Evolutionary conservation across 139 green algal genomes (phyloP).

Genomic region (Chlamydomonas urium): DNA sequence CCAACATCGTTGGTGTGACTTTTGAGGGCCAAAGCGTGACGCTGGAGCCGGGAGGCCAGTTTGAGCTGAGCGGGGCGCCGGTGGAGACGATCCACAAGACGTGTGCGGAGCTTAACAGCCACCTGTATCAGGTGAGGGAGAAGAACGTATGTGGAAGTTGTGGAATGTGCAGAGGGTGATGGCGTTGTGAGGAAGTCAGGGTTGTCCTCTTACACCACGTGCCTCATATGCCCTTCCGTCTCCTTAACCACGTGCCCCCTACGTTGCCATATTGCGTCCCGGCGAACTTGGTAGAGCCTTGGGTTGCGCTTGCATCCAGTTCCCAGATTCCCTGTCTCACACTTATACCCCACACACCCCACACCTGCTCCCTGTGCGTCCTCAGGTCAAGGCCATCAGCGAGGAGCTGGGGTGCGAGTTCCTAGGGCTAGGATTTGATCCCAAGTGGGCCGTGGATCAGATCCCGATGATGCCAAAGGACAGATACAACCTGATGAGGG

Average conservation of each 20-base stretch:
- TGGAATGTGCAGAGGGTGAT: too few species aligned
- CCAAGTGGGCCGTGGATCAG: slow-evolving; percentile 79
- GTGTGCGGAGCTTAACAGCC: slow-evolving; percentile 90
- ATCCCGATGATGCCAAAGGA: slow-evolving; percentile 95
- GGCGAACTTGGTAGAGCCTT: too few species aligned
- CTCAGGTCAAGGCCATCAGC: slow-evolving; percentile 78
- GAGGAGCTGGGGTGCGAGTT: slow-evolving; percentile 80
- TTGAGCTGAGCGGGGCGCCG: slow-evolving; percentile 93
- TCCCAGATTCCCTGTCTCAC: too few species aligned
- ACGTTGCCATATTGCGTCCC: too few species aligned
- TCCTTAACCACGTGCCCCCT: too few species aligned
- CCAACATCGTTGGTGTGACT: slow-evolving; percentile 85
- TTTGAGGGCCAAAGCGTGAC: slow-evolving; percentile 87
- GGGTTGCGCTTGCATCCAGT: too few species aligned
- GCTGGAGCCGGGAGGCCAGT: slow-evolving; percentile 94
- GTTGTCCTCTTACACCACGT: too few species aligned
- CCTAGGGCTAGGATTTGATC: slow-evolving; percentile 88
- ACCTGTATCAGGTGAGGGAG: slow-evolving; percentile 87
- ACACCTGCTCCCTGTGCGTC: too few species aligned
- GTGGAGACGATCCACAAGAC: slow-evolving; percentile 90
- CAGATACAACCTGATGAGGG: slow-evolving; percentile 58
- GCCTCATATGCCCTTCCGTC: too few species aligned
- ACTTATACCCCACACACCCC: too few species aligned
- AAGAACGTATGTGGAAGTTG: background rate
- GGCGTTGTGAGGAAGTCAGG: too few species aligned